Conservation (phyloP, 78 protist species). For the Salpingoeca rosetta region DNA sequence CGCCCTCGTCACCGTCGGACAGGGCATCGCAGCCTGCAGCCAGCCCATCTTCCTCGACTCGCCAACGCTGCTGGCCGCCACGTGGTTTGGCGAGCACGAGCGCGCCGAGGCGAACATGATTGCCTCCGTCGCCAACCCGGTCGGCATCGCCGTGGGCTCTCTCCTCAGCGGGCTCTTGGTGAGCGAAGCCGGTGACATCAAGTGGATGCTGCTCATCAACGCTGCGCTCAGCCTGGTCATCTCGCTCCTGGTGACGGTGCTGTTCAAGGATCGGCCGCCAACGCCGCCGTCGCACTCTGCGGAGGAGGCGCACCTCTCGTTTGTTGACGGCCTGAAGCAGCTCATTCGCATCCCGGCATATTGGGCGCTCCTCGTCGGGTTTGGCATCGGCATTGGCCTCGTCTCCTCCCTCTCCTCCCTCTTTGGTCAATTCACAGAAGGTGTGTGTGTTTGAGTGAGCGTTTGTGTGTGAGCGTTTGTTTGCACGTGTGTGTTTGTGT, state of each 20-base stretch:
- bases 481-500: too few species aligned
- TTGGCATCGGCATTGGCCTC: background rate
- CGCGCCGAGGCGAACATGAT: conserved; percentile 10
- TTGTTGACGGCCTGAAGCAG: background rate
- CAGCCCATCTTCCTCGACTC: conserved; percentile 8
- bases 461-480: too few species aligned
- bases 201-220: background rate
- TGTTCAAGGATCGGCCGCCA: background rate
- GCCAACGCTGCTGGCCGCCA: conserved; percentile 16
- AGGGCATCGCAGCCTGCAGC: background rate
- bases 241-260: background rate
- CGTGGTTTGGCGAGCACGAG: conserved; percentile 13
- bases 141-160: conserved; percentile 1
- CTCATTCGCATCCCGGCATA: background rate
- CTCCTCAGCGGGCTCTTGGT: background rate
- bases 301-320: background rate
- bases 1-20: background rate
- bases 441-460: too few species aligned
- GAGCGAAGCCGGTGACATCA: background rate
- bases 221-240: background rate
- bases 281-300: background rate
- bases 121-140: conserved; percentile 13
- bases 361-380: background rate
- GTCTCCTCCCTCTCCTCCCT: background rate
- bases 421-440: background rate